Percentiles rank a stretch among this genome's conserved stretches.
Conservation (phyloP, 306 rosid genomes). For the Gastrolobium villosum region DNA sequence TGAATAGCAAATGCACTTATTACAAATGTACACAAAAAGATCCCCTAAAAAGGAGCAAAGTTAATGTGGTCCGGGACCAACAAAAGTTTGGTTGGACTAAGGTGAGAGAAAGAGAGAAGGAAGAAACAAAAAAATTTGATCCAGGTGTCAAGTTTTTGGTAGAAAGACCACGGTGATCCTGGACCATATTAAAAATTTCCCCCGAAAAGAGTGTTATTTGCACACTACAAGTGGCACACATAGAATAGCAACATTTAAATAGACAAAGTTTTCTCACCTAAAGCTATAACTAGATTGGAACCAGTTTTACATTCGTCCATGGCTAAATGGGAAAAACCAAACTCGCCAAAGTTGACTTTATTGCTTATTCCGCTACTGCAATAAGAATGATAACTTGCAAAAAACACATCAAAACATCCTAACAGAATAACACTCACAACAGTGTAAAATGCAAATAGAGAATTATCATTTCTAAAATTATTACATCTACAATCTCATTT, state of each 20-base stretch:
- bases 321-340: conserved; percentile 37
- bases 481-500: conserved; percentile 39
- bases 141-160: no score
- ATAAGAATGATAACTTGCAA: not conserved
- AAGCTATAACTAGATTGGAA: conserved; percentile 42
- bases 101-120: no score
- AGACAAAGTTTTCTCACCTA: conserved; percentile 35
- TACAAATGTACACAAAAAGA: no score
- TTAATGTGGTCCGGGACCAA: no score
- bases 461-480: conserved; percentile 30
- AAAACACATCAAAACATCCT: conserved; percentile 17
- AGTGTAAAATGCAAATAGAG: conserved; percentile 8
- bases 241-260: conserved; percentile 23
- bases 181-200: no score
- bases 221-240: conserved; percentile 41
- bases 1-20: no score
- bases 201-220: no score
- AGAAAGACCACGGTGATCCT: no score
- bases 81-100: no score
- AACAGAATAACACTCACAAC: not conserved
- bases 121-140: no score
- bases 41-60: no score
- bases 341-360: conserved; percentile 40
- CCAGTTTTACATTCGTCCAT: conserved; percentile 40
- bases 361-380: not conserved